These are phyloP conservation scores for Fusarium albidum DNA, from an alignment of 2,329 filamentous ascomycete genomes.

Conservation along the genomic window DNA sequence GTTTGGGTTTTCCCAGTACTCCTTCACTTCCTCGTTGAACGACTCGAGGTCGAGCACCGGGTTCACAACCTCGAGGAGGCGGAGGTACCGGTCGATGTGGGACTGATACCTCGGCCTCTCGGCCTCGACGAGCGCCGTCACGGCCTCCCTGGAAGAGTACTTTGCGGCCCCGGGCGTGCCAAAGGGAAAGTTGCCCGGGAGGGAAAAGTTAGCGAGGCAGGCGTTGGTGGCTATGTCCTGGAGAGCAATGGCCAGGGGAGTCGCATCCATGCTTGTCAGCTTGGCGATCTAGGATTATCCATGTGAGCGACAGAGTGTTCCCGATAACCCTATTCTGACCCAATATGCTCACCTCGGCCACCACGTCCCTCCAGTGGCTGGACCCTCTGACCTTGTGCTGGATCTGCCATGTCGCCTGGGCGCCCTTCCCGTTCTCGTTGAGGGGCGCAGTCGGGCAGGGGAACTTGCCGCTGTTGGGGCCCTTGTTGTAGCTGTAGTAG, in stretches of 20 bases:
- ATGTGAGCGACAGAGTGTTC: constrained; percentile 2
- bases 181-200: constrained; percentile 50
- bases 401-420: constrained; percentile 45
- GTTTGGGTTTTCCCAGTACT: constrained; percentile 45
- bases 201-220: constrained; percentile 46
- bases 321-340: background rate
- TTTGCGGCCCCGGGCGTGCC: constrained; percentile 46
- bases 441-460: constrained; percentile 41
- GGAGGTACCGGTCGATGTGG: constrained; percentile 43
- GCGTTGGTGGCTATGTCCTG: constrained; percentile 46
- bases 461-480: constrained; percentile 47
- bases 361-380: constrained; percentile 48
- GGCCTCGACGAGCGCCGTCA: constrained; percentile 41
- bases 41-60: constrained; percentile 44
- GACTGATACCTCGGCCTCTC: constrained; percentile 38
- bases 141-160: constrained; percentile 43
- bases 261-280: constrained; percentile 37
- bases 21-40: constrained; percentile 42
- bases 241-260: constrained; percentile 41
- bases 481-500: constrained; percentile 49
- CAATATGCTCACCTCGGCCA: constrained; percentile 44
- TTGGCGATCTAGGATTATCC: constrained; percentile 36
- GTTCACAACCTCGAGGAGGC: constrained; percentile 46
- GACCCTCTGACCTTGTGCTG: constrained; percentile 46
- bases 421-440: constrained; percentile 39